Percentiles rank a stretch among this genome's conserved stretches.
These are phyloP conservation scores for Penicillium daleae DNA, from an alignment of 495 filamentous ascomycete species.

Conservation along the genomic window DNA sequence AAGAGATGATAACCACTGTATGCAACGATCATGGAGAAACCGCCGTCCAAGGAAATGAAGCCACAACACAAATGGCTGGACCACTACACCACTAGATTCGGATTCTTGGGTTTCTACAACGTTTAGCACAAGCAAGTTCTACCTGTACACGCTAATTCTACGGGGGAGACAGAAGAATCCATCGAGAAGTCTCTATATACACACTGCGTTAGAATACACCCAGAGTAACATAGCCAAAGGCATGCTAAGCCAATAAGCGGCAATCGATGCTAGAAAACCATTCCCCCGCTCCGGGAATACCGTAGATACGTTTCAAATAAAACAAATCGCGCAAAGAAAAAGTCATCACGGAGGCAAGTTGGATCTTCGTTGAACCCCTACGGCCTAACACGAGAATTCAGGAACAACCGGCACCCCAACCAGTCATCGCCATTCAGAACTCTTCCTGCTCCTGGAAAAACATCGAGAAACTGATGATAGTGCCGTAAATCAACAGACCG, in stretches of 20 bases:
- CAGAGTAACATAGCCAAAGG: conserved; percentile 26
- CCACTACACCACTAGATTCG: not conserved
- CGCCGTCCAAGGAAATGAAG: not conserved
- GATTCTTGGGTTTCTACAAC: not conserved
- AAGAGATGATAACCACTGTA: not conserved
- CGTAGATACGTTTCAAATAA: conserved; percentile 26
- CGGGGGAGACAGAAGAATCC: not conserved
- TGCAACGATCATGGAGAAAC: no score
- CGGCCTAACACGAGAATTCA: not conserved
- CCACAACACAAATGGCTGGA: not conserved
- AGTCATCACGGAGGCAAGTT: conserved; percentile 22
- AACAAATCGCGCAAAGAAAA: conserved; percentile 19
- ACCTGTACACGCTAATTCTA: not conserved
- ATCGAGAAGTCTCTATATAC: conserved; percentile 28
- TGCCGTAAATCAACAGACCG: conserved; percentile 93
- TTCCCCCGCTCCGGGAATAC: conserved; percentile 21
- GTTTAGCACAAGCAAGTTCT: not conserved
- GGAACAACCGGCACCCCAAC: conserved; percentile 3
- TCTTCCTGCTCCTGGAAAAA: conserved; percentile 98
- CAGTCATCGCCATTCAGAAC: conserved; percentile 53
- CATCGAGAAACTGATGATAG: conserved; percentile 95
- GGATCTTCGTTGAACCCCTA: conserved; percentile 3
- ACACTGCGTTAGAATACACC: conserved; percentile 31
- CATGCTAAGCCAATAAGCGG: conserved; percentile 23
- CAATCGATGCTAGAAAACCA: conserved; percentile 14